phyloP scores from a whole-genome alignment of 164 flowering plant species.

The Vitis rupestris region DNA sequence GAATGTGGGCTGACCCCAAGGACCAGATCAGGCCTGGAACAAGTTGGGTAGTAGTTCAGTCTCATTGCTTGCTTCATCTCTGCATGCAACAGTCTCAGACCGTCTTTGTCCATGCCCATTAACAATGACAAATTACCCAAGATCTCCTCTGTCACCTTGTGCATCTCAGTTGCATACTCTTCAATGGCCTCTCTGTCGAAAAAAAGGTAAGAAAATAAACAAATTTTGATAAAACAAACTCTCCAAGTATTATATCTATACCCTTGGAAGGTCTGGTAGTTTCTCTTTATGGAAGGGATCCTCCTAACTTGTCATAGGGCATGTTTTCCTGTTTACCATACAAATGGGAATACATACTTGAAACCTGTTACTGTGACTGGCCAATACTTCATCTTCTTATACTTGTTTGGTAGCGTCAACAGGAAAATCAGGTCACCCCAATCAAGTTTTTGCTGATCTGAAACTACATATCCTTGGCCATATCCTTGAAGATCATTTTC shows the following conservation, averaged over 20 bases:
- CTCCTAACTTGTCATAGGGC: too few species aligned
- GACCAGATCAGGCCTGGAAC: conserved; percentile 26
- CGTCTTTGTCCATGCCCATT: conserved; percentile 21
- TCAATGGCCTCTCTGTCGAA: conserved; percentile 27
- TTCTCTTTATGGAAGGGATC: too few species aligned
- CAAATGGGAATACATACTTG: conserved; percentile 8
- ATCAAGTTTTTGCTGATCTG: conserved; percentile 25
- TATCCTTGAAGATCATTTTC: conserved; percentile 28
- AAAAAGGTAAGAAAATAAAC: too few species aligned
- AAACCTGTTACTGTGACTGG: conserved; percentile 13
- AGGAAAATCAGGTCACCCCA: conserved; percentile 17
- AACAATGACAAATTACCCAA: conserved; percentile 17
- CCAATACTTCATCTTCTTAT: conserved; percentile 19
- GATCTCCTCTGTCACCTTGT: conserved; percentile 17
- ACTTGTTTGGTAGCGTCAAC: conserved; percentile 10
- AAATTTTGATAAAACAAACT: too few species aligned
- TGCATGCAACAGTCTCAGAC: conserved; percentile 13
- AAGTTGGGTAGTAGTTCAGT: conserved; percentile 36
- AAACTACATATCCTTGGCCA: conserved; percentile 21
- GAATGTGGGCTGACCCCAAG: conserved; percentile 33
- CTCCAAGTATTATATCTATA: too few species aligned
- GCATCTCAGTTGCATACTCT: conserved; percentile 21
- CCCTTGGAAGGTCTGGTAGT: too few species aligned
- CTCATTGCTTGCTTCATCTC: conserved; percentile 25
- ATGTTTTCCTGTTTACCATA: too few species aligned